These are phyloP conservation scores for Phytopythium litorale DNA, from an alignment of 352 stramenopile species.

Conservation along the genomic window DNA sequence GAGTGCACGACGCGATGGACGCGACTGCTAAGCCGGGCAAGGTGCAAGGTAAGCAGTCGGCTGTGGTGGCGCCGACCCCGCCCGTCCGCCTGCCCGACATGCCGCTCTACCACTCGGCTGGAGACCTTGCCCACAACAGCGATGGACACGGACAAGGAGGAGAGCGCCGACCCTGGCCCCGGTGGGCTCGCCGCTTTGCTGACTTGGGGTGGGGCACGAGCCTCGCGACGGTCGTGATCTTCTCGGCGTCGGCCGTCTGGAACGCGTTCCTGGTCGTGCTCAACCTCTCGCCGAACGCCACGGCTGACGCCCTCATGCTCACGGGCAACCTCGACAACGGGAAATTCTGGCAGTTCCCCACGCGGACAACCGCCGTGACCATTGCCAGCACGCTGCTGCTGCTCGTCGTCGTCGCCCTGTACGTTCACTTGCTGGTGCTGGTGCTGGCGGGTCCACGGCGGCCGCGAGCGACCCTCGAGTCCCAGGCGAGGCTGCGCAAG, in stretches of 20 bases:
- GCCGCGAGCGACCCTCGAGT: neutral
- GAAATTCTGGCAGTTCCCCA: constrained; percentile 22
- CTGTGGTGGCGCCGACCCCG: neutral
- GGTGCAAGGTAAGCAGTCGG: neutral
- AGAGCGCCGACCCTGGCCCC: neutral
- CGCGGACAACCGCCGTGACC: constrained; percentile 6
- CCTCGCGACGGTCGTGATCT: constrained; percentile 16
- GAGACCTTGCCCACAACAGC: neutral
- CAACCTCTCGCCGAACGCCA: constrained; percentile 25
- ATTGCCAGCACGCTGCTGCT: constrained; percentile 1
- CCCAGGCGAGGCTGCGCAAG: neutral
- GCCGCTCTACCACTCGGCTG: constrained; percentile 1
- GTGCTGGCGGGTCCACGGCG: neutral
- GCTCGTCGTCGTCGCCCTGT: neutral
- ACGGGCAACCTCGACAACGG: constrained; percentile 28
- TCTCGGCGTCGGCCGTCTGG: constrained; percentile 19
- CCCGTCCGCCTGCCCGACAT: neutral
- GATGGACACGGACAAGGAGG: neutral
- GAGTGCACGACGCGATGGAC: neutral
- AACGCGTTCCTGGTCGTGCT: constrained; percentile 31
- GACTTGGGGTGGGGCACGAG: constrained; percentile 14
- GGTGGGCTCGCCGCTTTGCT: constrained; percentile 8
- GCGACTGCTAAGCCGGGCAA: neutral
- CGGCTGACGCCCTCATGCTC: constrained; percentile 29
- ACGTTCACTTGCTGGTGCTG: neutral